Conservation (phyloP, 257 asterid species). For the Capsicum baccatum region DNA sequence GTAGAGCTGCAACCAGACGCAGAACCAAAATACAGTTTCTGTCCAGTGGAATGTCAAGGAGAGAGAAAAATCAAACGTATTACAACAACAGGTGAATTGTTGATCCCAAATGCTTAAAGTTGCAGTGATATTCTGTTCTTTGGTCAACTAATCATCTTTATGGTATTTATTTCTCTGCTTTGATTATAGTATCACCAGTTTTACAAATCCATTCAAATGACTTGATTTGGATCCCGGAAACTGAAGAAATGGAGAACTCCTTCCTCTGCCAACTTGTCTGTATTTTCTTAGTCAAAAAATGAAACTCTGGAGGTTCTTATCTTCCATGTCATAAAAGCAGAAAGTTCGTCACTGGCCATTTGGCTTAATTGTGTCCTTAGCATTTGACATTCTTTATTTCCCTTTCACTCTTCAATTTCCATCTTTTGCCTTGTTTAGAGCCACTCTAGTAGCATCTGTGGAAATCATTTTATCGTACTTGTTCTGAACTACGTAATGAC, state of each 20-base stretch:
- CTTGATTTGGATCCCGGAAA: background rate
- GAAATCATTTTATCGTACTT: background rate
- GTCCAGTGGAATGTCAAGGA: conserved; percentile 76
- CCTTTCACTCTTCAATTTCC: background rate
- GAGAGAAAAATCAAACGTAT: conserved; percentile 63
- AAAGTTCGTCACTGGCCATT: background rate
- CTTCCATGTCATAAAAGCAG: background rate
- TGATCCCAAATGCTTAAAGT: background rate
- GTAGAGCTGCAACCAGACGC: conserved; percentile 70
- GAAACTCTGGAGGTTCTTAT: conserved; percentile 7
- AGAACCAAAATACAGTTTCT: conserved; percentile 58
- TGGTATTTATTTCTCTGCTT: background rate
- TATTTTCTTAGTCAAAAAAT: background rate
- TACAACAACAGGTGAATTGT: conserved; percentile 55
- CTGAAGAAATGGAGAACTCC: background rate
- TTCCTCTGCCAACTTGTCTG: background rate
- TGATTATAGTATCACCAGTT: background rate
- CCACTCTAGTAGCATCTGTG: background rate
- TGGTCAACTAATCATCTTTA: background rate
- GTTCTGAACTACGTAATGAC: background rate
- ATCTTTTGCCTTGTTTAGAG: conserved; percentile 8
- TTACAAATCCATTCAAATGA: background rate
- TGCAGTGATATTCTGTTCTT: background rate
- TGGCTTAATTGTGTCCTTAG: background rate
- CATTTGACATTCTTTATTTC: background rate